Evolutionary conservation across 768 basidiomycete species (phyloP).

Genomic region (Agaricus bisporus): DNA sequence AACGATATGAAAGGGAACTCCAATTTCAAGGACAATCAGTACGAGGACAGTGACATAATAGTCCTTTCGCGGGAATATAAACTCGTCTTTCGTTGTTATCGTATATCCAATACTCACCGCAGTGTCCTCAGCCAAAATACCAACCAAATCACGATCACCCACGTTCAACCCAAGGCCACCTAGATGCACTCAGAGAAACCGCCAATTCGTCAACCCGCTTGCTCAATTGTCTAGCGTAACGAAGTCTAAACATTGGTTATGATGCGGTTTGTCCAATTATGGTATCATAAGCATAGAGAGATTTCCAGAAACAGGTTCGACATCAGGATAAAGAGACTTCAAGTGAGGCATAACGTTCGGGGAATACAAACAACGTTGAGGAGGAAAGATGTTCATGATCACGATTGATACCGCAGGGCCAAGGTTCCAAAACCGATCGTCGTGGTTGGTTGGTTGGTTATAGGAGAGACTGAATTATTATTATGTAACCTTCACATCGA

Average conservation of each 20-base stretch:
- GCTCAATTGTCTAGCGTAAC: too few species aligned
- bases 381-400: too few species aligned
- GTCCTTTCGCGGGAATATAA: slow-evolving; percentile 17
- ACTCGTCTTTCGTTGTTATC: neutral
- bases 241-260: slow-evolving; percentile 49
- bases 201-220: too few species aligned
- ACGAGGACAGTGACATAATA: slow-evolving; percentile 26
- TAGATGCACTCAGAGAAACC: slow-evolving; percentile 43
- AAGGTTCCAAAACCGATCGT: too few species aligned
- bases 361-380: too few species aligned
- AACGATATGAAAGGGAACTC: slow-evolving; percentile 27
- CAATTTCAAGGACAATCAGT: slow-evolving; percentile 22
- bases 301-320: slow-evolving; percentile 36
- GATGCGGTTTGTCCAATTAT: slow-evolving; percentile 48
- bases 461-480: too few species aligned
- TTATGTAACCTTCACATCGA: too few species aligned
- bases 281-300: slow-evolving; percentile 49
- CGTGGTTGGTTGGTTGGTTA: too few species aligned
- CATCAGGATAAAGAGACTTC: slow-evolving; percentile 48
- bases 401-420: too few species aligned
- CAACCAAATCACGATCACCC: slow-evolving; percentile 50
- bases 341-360: slow-evolving; percentile 32
- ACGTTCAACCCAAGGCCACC: slow-evolving; percentile 51
- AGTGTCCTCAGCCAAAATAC: slow-evolving; percentile 64
- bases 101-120: slow-evolving; percentile 33